Percentiles rank a stretch among this genome's conserved stretches.
phyloP scores from a whole-genome alignment of 257 asterid species.

The Solanum lycopersicoides region DNA sequence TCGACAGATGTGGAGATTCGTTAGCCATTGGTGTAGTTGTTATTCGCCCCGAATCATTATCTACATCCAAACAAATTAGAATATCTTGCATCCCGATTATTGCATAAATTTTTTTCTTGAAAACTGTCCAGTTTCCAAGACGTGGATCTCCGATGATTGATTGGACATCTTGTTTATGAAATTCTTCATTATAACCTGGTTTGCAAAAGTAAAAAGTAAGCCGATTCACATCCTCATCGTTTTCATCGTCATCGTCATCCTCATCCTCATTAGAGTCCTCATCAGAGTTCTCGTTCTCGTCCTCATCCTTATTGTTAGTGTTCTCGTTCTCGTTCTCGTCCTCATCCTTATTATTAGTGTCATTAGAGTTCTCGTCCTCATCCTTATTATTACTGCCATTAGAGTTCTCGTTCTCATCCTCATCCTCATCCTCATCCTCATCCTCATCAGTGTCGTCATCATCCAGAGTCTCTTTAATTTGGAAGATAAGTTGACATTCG shows the following conservation, averaged over 20 bases:
- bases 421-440: too few species aligned
- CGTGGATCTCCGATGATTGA: background rate
- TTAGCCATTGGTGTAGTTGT: too few species aligned
- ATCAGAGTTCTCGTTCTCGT: too few species aligned
- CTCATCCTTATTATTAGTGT: too few species aligned
- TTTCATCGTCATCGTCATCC: background rate
- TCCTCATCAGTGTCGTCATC: background rate
- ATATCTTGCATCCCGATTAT: background rate
- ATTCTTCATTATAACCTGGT: background rate
- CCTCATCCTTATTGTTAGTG: too few species aligned
- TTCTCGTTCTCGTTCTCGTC: too few species aligned
- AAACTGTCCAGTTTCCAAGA: background rate
- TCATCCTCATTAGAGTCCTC: too few species aligned
- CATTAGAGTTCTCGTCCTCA: too few species aligned
- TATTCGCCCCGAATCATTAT: too few species aligned
- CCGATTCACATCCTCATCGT: background rate
- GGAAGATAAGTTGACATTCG: background rate
- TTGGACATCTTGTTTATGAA: background rate
- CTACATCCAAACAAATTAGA: too few species aligned
- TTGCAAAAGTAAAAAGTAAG: background rate
- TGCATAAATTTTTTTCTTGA: background rate
- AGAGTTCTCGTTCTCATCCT: too few species aligned
- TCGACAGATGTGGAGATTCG: too few species aligned
- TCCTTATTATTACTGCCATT: rapidly evolving
- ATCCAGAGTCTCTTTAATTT: background rate